Conservation (phyloP, 345 rosid species). For the Linum lewisii region DNA sequence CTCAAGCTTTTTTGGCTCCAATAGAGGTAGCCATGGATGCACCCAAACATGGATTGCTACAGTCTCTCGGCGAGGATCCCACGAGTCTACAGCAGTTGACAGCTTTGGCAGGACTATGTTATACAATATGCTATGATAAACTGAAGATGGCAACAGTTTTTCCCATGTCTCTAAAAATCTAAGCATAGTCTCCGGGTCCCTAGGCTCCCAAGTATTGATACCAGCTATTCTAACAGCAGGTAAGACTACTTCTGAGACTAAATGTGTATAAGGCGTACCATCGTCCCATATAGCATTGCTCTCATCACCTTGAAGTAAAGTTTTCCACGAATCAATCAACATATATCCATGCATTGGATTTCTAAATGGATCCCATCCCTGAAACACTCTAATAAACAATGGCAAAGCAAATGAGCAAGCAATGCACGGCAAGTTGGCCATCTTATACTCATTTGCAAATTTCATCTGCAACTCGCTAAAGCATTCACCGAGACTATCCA, state of each 20-base stretch:
- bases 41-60: conserved; percentile 91
- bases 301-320: conserved; percentile 56
- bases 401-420: conserved; percentile 75
- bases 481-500: conserved; percentile 46
- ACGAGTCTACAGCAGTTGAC: conserved; percentile 66
- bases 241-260: conserved; percentile 65
- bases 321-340: conserved; percentile 55
- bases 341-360: conserved; percentile 58
- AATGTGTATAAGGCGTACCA: conserved; percentile 56
- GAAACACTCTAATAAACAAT: conserved; percentile 72
- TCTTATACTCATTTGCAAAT: conserved; percentile 61
- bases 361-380: conserved; percentile 85
- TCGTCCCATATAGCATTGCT: conserved; percentile 73
- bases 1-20: conserved; percentile 74
- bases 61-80: conserved; percentile 77
- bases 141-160: conserved; percentile 52
- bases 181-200: conserved; percentile 95
- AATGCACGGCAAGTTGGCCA: conserved; percentile 63
- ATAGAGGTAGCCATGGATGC: conserved; percentile 86
- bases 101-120: conserved; percentile 66
- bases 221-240: conserved; percentile 86
- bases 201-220: conserved; percentile 78
- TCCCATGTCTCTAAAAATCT: conserved; percentile 84
- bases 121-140: conserved; percentile 49
- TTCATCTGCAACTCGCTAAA: conserved; percentile 42